phyloP scores from a whole-genome alignment of 2,329 filamentous ascomycete genomes.

The Colletotrichum theobromicola region DNA sequence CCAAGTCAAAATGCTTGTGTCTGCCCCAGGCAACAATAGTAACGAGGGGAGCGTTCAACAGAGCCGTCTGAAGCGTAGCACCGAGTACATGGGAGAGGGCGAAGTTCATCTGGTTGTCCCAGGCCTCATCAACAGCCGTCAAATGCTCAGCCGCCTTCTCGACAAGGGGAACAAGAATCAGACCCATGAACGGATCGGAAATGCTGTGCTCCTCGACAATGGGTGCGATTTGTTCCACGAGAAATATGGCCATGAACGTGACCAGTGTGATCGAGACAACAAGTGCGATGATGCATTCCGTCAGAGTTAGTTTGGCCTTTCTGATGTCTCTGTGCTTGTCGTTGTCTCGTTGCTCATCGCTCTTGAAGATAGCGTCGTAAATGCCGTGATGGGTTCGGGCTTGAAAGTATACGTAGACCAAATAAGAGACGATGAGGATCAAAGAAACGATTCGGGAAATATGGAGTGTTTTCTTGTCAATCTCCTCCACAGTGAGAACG shows the following conservation, averaged over 20 bases:
- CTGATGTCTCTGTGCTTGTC: slow-evolving; percentile 65
- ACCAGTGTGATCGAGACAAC: slow-evolving; percentile 70
- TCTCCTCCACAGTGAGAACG: slow-evolving; percentile 29
- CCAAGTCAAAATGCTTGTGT: slow-evolving; percentile 72
- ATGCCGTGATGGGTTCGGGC: slow-evolving; percentile 78
- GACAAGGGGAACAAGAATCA: slow-evolving; percentile 82
- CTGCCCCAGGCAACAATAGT: slow-evolving; percentile 86
- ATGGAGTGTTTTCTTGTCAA: slow-evolving; percentile 60
- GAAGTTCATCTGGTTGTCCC: slow-evolving; percentile 84
- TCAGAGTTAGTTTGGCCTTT: slow-evolving; percentile 75
- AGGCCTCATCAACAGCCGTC: slow-evolving; percentile 84
- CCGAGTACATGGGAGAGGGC: slow-evolving; percentile 86
- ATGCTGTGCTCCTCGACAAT: slow-evolving; percentile 52
- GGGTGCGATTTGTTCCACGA: slow-evolving; percentile 74
- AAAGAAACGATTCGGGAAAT: slow-evolving; percentile 76
- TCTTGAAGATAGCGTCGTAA: slow-evolving; percentile 75
- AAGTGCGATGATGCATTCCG: slow-evolving; percentile 73
- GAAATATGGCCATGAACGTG: slow-evolving; percentile 73
- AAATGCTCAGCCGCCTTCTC: slow-evolving; percentile 89
- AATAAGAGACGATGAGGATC: slow-evolving; percentile 73
- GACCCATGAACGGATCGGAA: slow-evolving; percentile 63
- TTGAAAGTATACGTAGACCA: slow-evolving; percentile 74
- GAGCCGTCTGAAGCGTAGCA: slow-evolving; percentile 85
- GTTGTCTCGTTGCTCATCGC: slow-evolving; percentile 71
- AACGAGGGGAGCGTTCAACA: slow-evolving; percentile 85